Evolutionary conservation across 129 eudicot genomes (phyloP), one percentile per base, ranked within the genome.

Genomic region (Pulicaria dysenterica): DNA sequence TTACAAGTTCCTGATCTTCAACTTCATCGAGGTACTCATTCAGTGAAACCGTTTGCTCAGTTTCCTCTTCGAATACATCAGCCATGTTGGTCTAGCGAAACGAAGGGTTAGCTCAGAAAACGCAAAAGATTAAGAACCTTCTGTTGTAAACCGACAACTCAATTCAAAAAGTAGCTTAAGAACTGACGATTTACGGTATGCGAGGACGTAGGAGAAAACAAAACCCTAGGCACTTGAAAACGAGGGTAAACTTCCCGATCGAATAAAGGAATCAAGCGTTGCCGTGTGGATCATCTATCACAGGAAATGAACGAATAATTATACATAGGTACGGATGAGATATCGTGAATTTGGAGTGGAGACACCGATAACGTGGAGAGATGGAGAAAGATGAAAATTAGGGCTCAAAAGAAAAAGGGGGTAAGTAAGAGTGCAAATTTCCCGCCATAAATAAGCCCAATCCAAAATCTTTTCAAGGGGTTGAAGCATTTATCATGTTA

Each of bases 1-100:
- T 72, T 82, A 92, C 98, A 84, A 92, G 83, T 69, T 92, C 96
- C 83, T 84, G 86, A 11, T 92, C 90, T 64, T 89, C 98, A 31
- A 92, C 83, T 41, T 77, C 86, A 41, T 92, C 70, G 0, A 92
- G 91, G 76, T 81, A 92, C 79, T 92, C 96, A 17, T 77, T 72
- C 56, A 92, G 82, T 13, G 98, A 79, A 44, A 79, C 79, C 58
- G 95, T 81, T 8, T 82, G 91, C 73, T 89, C 95, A 46, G 80
- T 73, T 79, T 92, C 95, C 51, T 89, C 91, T 11, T 89, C 98
- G 44, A 92, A 92, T 4, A 44, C 83, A 64, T 92, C 98, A 57
- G 89, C 86, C 96, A 90, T 82, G 42, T 73, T 77, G 34, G 17
- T 65, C 68, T 43, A 6, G 36, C 14, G 40, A 76, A 45, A 57